Percentiles rank a stretch among this genome's conserved stretches.
Conservation (phyloP, 2,329 filamentous ascomycete genomes). For the Stenocarpella maydis region DNA sequence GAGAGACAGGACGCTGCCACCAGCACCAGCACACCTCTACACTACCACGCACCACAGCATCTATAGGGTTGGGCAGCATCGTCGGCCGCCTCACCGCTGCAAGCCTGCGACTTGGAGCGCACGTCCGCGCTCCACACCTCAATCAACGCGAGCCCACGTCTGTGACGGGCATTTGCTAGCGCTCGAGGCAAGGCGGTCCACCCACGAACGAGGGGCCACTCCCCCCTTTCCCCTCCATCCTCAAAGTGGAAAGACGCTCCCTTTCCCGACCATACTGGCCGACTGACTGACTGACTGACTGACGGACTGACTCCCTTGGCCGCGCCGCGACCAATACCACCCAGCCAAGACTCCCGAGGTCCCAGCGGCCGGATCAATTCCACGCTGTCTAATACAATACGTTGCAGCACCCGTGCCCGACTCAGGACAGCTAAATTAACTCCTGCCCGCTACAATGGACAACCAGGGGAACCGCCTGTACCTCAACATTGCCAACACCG, state of each 20-base stretch:
- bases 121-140: slow-evolving; percentile 29
- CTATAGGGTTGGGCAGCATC: slow-evolving; percentile 11
- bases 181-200: slow-evolving; percentile 20
- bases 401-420: slow-evolving; percentile 4
- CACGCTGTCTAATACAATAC: slow-evolving; percentile 24
- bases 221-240: slow-evolving; percentile 34
- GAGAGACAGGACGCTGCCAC: no score
- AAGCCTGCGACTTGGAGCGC: slow-evolving; percentile 22
- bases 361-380: slow-evolving; percentile 33
- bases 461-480: slow-evolving; percentile 68
- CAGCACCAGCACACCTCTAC: neutral
- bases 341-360: slow-evolving; percentile 20
- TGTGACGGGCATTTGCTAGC: slow-evolving; percentile 31
- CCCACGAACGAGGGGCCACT: slow-evolving; percentile 20
- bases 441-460: slow-evolving; percentile 56
- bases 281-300: neutral
- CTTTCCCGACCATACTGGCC: slow-evolving; percentile 25
- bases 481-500: slow-evolving; percentile 73
- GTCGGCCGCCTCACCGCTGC: slow-evolving; percentile 32
- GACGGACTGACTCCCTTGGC: slow-evolving; percentile 1
- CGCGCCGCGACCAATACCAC: slow-evolving; percentile 32
- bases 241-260: slow-evolving; percentile 32
- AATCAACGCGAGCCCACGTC: slow-evolving; percentile 16
- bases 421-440: slow-evolving; percentile 26
- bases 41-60: neutral